Base-by-base conservation (phyloP, 2,329 filamentous ascomycete species). In the Aspergillus pseudotamarii region DNA sequence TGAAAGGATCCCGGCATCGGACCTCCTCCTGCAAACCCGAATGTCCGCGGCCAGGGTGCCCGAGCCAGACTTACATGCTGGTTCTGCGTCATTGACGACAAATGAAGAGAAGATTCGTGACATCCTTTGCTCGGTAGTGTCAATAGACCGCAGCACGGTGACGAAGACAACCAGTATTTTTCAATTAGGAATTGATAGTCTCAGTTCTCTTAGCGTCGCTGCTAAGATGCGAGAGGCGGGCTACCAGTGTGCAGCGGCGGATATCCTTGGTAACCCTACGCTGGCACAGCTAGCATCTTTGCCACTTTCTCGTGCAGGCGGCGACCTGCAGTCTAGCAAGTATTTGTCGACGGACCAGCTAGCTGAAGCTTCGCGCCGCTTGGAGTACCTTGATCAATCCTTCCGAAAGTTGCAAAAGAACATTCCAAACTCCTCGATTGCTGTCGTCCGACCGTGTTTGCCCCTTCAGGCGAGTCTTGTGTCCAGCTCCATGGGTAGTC, bases 1-100 rank as follows among this genome's bases (percentile, higher is more conserved):
- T 26, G 61, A 62, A 45, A 59, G 43, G 23, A 64, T 66, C 32
- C 61, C 61, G 11, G 46, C 60, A 4, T 51, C 59, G 16, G 64
- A 66, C 11, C 43, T 36, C 34, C 34, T 16, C 34, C 14, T 36
- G 3, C 34, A 36, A 16, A 36, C 34, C 14, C 34, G 34, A 36
- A 36, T 36, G 3, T 36, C 34, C 34, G 34, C 34, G 12, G 14
- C 34, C 14, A 16, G 34, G 14, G 34, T 2, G 34, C 34, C 34
- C 34, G 34, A 36, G 14, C 34, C 34, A 36, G 14, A 2, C 14
- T 36, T 36, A 36, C 14, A 36, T 36, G 14, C 34, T 36, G 34
- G 12, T 16, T 36, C 14, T 36, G 5, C 14, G 34, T 36, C 34
- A 36, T 36, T 36, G 14, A 50, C 46, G 26, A 50, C 26, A 30